Percentiles rank a stretch among this genome's conserved stretches.
These are phyloP conservation scores for Jamesozyma spencerorum DNA, from an alignment of 805 yeast genomes.

Conservation along the genomic window DNA sequence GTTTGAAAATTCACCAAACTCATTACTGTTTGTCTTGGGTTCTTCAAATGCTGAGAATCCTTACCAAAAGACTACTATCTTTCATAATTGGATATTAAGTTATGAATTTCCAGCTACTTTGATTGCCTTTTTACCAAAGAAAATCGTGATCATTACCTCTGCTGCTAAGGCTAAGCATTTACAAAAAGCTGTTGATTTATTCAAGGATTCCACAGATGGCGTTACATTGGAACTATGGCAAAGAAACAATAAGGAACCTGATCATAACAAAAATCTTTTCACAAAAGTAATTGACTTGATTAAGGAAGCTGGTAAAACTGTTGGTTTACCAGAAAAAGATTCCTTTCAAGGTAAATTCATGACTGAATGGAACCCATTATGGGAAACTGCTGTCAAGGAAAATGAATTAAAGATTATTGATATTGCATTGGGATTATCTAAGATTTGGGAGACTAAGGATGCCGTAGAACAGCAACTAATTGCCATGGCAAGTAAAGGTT, in stretches of 20 bases:
- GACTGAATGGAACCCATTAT: conserved; percentile 58
- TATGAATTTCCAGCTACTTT: conserved; percentile 94
- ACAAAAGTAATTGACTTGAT: conserved; percentile 42
- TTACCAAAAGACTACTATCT: conserved; percentile 74
- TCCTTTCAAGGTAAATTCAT: conserved; percentile 75
- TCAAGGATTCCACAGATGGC: conserved; percentile 43
- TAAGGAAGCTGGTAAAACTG: conserved; percentile 36
- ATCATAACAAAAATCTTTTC: conserved; percentile 61
- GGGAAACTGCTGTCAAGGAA: conserved; percentile 32
- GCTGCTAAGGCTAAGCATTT: conserved; percentile 79
- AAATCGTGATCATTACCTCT: conserved; percentile 61
- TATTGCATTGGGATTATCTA: conserved; percentile 45
- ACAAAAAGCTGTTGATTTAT: conserved; percentile 21
- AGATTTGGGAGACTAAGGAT: conserved; percentile 65
- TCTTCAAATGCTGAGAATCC: conserved; percentile 83
- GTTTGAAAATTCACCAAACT: conserved; percentile 31
- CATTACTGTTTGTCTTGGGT: conserved; percentile 65
- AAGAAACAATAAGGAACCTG: conserved; percentile 67
- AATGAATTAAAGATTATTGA: conserved; percentile 39
- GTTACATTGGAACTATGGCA: conserved; percentile 49
- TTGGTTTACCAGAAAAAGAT: conserved; percentile 72
- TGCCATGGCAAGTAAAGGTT: conserved; percentile 64
- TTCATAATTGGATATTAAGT: conserved; percentile 88
- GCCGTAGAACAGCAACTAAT: conserved; percentile 60
- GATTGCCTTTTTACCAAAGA: conserved; percentile 51